Evolutionary conservation across 176 grass and related monocot species (phyloP).

Genomic region (Urochloa ruziziensis): DNA sequence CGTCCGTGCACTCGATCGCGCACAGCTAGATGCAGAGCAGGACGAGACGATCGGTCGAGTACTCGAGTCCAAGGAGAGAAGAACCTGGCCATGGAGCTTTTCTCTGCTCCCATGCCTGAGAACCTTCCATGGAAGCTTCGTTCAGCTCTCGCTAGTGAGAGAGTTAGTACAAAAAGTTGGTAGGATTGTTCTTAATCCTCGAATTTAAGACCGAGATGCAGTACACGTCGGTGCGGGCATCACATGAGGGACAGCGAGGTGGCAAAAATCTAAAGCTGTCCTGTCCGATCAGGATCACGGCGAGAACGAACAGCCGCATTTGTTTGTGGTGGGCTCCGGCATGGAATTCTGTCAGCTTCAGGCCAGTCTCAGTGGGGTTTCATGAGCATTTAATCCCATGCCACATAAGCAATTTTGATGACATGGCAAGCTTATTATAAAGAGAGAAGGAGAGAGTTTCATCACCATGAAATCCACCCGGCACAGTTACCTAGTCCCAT

Average conservation of each 20-base stretch:
- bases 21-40: not conserved
- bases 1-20: not conserved
- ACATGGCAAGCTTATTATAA: no score
- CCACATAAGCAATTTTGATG: no score
- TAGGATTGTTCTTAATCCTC: not conserved
- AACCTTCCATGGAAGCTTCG: slow-evolving; percentile 40
- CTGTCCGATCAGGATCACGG: not conserved
- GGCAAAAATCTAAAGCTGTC: slow-evolving; percentile 43
- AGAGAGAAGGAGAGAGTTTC: no score
- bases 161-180: not conserved
- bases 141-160: no score
- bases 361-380: no score
- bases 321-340: slow-evolving; percentile 17
- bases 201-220: not conserved
- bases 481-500: no score
- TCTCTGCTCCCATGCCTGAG: not conserved
- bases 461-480: no score
- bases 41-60: not conserved
- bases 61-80: slow-evolving; percentile 4
- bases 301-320: not conserved
- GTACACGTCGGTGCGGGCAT: slow-evolving; percentile 33
- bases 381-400: no score
- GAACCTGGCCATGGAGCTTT: not conserved
- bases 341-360: not conserved
- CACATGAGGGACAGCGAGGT: slow-evolving; percentile 29